Conservation (phyloP, 495 filamentous ascomycete genomes). For the Penicillium atrosanguineum region DNA sequence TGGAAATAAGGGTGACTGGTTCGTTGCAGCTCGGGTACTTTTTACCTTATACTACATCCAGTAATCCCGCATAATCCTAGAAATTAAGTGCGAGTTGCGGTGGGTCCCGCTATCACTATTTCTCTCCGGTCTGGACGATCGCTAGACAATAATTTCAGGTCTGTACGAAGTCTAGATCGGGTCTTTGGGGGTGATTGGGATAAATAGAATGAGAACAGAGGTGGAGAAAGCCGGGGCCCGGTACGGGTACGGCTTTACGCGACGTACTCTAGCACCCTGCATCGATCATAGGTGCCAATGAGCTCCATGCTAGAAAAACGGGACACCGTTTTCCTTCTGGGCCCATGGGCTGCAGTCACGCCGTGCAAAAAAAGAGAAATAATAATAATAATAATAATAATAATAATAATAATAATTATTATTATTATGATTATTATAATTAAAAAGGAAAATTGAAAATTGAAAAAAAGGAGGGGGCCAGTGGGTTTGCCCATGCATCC, state of each 20-base stretch:
- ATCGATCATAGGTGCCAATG: conserved; percentile 36
- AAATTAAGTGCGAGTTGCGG: no score
- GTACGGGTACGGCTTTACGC: conserved; percentile 23
- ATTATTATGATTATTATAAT: neutral
- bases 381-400: neutral
- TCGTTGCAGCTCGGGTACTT: neutral
- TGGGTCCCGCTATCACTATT: neutral
- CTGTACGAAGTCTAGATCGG: neutral
- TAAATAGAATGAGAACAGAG: neutral
- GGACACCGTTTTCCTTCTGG: conserved; percentile 20
- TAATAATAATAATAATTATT: neutral
- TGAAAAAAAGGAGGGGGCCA: conserved; percentile 4
- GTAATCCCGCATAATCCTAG: neutral
- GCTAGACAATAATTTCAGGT: no score
- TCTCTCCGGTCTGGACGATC: no score
- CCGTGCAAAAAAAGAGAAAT: no score
- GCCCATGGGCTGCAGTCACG: conserved; percentile 6
- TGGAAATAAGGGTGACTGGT: neutral
- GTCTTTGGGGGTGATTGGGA: neutral
- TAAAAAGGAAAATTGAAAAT: neutral
- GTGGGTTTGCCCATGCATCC: conserved; percentile 16
- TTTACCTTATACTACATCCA: conserved; percentile 15
- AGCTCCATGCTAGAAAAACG: conserved; percentile 7
- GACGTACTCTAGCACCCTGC: conserved; percentile 36
- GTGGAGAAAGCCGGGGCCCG: neutral